phyloP scores from a whole-genome alignment of 345 rosid genomes.

The sweet orange (Citrus sinensis) region DVS_A1.0 CM039163.1:43945001-43945500 shows the following conservation, averaged over 20 bases:
- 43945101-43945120: neutral
- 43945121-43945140: neutral
- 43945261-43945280: neutral
- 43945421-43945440: conserved; percentile 98
- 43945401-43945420: conserved; percentile 98
- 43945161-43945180: neutral
- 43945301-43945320: neutral
- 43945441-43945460: conserved; percentile 90
- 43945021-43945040: neutral
- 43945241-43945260: neutral
- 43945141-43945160: neutral
- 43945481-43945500: conserved; percentile 87
- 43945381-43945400: conserved; percentile 56
- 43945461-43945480: conserved; percentile 89
- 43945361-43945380: neutral
- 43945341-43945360: neutral
- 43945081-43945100: neutral
- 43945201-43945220: neutral
- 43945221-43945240: neutral
- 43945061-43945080: neutral
- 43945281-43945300: neutral
- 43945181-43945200: neutral
- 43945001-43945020: neutral
- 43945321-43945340: neutral
- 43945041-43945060: neutral